Evolutionary conservation across 768 basidiomycete genomes (phyloP), one percentile per base, ranked within the genome.

Genomic region (Lactarius indigo): DNA sequence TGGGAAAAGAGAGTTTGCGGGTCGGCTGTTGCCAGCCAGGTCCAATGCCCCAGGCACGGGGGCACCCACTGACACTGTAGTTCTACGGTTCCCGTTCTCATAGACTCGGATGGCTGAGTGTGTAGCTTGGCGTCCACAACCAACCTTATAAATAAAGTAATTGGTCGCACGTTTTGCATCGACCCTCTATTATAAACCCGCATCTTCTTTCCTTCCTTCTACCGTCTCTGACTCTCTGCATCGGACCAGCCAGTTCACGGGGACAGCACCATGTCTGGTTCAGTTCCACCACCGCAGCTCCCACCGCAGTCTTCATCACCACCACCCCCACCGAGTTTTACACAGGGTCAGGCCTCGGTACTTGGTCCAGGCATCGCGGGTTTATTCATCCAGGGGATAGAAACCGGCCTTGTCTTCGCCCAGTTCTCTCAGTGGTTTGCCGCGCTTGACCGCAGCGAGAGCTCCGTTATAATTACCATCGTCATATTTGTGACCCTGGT

Each of bases 341-440:
- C 37, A 15, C 65, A 52, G 23, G 58, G 61, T 57, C 44, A 41
- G 30, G 47, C 15, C 12, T 18, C 8, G 30, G 47, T 66, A n/a
- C 20, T 66, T 6, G 47, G 44, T 23, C 65, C 65, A 2, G 60
- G 65, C 1, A 58, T 66, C 20, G 56, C 13, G 12, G 37, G 61
- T 13, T 44, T 66, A 39, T 39, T 39, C 37, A 39, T 39, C 15
- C 37, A 39, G 37, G 37, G 37, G 37, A 39, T 39, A 12, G 13
- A 39, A 39, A 13, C 37, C 15, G 37, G 37, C 12, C 37, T 39
- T 15, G 0, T 39, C 37, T 17, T 39, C 37, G 12, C 37, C 37
- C 37, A 39, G 5, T 39, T 39, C 5, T 39, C 37, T 39, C 37
- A 39, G 37, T 39, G 37, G 37, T 39, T 39, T 15, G 37, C 37